Conservation (phyloP, 257 asterid species). For the Galeopsis tetrahit region DNA sequence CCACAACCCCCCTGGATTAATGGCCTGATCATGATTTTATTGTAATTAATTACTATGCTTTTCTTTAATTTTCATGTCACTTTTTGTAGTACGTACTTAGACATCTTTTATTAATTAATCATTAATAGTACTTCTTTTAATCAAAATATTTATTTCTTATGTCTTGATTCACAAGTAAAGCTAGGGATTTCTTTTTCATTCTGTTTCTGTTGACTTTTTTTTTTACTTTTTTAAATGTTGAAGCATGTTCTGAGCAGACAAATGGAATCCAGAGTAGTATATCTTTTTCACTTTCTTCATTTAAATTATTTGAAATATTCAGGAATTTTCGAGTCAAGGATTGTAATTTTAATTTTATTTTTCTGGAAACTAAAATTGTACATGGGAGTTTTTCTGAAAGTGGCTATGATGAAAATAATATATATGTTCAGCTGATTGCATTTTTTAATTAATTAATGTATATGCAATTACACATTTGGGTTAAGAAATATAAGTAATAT, state of each 20-base stretch:
- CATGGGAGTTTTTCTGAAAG: not conserved
- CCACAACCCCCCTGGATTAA: constrained; percentile 47
- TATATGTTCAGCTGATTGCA: not conserved
- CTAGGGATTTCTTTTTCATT: not conserved
- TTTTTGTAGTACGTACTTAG: constrained; percentile 7
- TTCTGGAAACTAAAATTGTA: not conserved
- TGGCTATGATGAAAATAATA: not conserved
- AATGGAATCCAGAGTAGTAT: constrained; percentile 27
- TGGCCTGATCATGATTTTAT: constrained; percentile 33
- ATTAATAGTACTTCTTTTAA: constrained; percentile 19
- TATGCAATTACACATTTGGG: too few species aligned
- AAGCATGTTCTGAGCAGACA: constrained; percentile 23
- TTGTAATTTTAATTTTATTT: not conserved
- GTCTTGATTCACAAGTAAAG: constrained; percentile 38
- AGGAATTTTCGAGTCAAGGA: too few species aligned
- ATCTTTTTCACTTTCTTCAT: not conserved
- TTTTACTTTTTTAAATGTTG: constrained; percentile 8
- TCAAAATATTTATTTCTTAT: not conserved
- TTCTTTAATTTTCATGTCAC: not conserved
- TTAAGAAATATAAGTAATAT: too few species aligned
- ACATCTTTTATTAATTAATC: not conserved
- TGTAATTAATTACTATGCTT: not conserved
- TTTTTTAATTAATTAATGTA: not conserved
- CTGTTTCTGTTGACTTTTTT: constrained; percentile 28
- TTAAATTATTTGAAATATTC: too few species aligned